These are phyloP conservation scores for Botryotinia calthae DNA, from an alignment of 2,329 filamentous ascomycete genomes.

Conservation along the genomic window DNA sequence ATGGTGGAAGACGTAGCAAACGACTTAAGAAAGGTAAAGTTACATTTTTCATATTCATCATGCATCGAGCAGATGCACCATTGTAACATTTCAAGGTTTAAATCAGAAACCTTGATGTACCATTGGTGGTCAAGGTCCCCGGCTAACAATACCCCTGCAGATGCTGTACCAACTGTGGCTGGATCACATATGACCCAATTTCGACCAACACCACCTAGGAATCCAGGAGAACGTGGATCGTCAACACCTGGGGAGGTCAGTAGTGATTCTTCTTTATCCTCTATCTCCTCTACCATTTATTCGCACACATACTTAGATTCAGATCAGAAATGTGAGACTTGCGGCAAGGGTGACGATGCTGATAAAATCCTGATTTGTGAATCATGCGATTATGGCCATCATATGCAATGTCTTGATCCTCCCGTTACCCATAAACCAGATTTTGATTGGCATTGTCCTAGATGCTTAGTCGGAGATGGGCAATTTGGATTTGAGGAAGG, in stretches of 20 bases:
- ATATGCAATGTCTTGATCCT: conserved; percentile 85
- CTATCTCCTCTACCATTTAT: neutral
- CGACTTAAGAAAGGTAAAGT: conserved; percentile 78
- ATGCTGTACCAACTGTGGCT: conserved; percentile 77
- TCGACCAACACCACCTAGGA: conserved; percentile 72
- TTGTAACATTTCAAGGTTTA: conserved; percentile 14
- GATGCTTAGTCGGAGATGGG: conserved; percentile 91
- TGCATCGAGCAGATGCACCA: conserved; percentile 13
- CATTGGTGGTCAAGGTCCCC: conserved; percentile 31
- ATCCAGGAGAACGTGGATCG: conserved; percentile 49
- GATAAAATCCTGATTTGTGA: conserved; percentile 77
- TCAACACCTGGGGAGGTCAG: conserved; percentile 52
- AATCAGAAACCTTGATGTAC: conserved; percentile 21
- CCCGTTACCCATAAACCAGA: conserved; percentile 75
- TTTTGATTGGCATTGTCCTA: conserved; percentile 91
- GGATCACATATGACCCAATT: conserved; percentile 97
- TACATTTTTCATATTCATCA: conserved; percentile 10
- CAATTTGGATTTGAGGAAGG: conserved; percentile 98
- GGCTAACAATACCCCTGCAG: conserved; percentile 45
- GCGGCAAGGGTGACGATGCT: conserved; percentile 73
- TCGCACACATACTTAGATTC: conserved; percentile 36
- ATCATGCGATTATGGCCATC: conserved; percentile 85
- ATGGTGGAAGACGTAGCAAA: conserved; percentile 80
- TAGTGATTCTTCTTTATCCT: conserved; percentile 51
- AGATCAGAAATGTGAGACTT: conserved; percentile 75